Evolutionary conservation across 257 asterid genomes (phyloP).

Genomic region (Rubia yunnanensis): DNA sequence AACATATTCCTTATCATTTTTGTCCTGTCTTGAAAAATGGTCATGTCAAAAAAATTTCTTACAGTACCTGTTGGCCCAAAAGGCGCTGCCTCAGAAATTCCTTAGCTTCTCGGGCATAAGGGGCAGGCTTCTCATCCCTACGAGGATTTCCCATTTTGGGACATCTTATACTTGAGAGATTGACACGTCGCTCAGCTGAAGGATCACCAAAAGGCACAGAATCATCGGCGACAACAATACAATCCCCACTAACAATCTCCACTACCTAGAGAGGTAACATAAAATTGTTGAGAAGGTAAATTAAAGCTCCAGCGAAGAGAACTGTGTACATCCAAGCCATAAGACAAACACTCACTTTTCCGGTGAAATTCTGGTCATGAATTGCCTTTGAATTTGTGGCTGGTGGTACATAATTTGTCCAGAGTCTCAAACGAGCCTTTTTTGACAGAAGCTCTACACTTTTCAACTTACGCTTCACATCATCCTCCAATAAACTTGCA

Average conservation of each 20-base stretch:
- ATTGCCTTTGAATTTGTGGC: constrained; percentile 86
- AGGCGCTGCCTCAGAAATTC: constrained; percentile 86
- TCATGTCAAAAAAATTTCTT: constrained; percentile 1
- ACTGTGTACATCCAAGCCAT: constrained; percentile 1
- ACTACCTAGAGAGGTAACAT: constrained; percentile 49
- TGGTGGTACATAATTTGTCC: constrained; percentile 90
- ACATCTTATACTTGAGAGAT: constrained; percentile 90
- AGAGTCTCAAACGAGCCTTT: constrained; percentile 59
- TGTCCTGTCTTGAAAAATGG: background rate
- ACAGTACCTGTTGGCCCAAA: constrained; percentile 75
- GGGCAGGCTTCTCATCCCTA: constrained; percentile 85
- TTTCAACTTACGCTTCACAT: constrained; percentile 58
- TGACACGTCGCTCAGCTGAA: constrained; percentile 85
- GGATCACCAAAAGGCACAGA: constrained; percentile 91
- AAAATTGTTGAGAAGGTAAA: background rate
- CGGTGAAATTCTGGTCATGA: constrained; percentile 89
- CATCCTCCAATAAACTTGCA: constrained; percentile 75
- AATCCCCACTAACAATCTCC: constrained; percentile 90
- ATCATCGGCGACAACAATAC: constrained; percentile 83
- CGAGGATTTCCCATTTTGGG: constrained; percentile 98
- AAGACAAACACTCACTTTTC: constrained; percentile 46
- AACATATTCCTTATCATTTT: constrained; percentile 9
- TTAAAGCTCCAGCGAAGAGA: constrained; percentile 3
- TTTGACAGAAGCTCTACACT: constrained; percentile 85
- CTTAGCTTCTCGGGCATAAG: constrained; percentile 95